phyloP scores from a whole-genome alignment of 352 stramenopile species.

The Globisporangium radiosum region DNA sequence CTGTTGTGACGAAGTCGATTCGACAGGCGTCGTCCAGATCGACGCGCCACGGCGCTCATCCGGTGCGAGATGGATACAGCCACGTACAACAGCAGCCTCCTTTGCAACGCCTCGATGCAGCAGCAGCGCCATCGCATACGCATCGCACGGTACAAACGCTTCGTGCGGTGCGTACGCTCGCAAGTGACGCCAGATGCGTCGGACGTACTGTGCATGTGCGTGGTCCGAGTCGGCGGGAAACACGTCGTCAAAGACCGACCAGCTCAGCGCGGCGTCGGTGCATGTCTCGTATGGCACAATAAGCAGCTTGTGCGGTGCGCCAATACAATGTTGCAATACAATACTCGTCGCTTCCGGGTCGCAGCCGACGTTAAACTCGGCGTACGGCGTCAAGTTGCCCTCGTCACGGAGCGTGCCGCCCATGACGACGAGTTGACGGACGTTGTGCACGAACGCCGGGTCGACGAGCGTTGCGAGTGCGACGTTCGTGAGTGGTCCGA shows the following conservation, averaged over 20 bases:
- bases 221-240: constrained; percentile 35
- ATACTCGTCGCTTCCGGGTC: constrained; percentile 77
- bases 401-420: constrained; percentile 59
- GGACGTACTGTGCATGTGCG: constrained; percentile 39
- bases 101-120: constrained; percentile 52
- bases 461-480: constrained; percentile 69
- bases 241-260: constrained; percentile 59
- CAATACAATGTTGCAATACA: constrained; percentile 52
- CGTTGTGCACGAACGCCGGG: constrained; percentile 48
- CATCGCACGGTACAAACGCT: constrained; percentile 66
- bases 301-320: constrained; percentile 39
- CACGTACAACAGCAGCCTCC: constrained; percentile 27
- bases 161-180: constrained; percentile 31
- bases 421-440: constrained; percentile 73
- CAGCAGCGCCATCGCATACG: constrained; percentile 64
- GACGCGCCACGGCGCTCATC: constrained; percentile 47
- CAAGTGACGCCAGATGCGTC: constrained; percentile 56
- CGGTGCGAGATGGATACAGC: constrained; percentile 47
- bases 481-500: constrained; percentile 77
- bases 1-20: no score
- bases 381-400: constrained; percentile 59
- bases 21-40: constrained; percentile 22
- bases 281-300: constrained; percentile 72
- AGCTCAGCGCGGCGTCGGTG: constrained; percentile 46
- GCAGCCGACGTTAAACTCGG: constrained; percentile 78